phyloP scores from a whole-genome alignment of 305 asterid species.

The Withania somnifera region DNA sequence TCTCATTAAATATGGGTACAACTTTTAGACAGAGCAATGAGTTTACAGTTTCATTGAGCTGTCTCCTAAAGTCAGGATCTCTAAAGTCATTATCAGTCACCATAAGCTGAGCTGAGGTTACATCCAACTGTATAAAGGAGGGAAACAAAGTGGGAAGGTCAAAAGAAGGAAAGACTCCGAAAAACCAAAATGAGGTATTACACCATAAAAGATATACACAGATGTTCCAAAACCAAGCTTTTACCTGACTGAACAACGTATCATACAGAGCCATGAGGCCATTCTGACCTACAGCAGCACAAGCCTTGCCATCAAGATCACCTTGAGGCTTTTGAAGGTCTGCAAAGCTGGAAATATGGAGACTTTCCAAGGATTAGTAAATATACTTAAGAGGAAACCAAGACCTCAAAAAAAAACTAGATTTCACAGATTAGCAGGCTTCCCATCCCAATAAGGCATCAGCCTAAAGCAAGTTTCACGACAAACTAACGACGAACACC shows the following conservation, averaged over 20 bases:
- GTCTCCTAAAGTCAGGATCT: constrained; percentile 74
- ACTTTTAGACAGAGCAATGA: constrained; percentile 62
- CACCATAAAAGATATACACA: not conserved
- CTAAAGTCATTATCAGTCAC: constrained; percentile 91
- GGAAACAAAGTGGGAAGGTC: not conserved
- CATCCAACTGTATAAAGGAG: constrained; percentile 54
- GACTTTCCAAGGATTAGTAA: not conserved
- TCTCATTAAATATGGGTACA: constrained; percentile 92
- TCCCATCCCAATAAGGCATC: not conserved
- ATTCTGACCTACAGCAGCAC: constrained; percentile 20
- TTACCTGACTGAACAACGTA: constrained; percentile 91
- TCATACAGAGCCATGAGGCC: constrained; percentile 64
- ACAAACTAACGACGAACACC: not conserved
- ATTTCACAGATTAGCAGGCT: not conserved
- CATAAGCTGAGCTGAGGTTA: constrained; percentile 89
- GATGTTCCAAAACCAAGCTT: not conserved
- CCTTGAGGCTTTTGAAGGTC: constrained; percentile 20
- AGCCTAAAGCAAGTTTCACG: not conserved
- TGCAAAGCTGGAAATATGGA: constrained; percentile 11
- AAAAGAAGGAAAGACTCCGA: not conserved
- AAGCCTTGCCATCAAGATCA: constrained; percentile 22
- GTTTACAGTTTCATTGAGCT: constrained; percentile 71
- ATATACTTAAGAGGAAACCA: not conserved
- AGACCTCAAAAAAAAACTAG: not conserved
- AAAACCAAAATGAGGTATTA: constrained; percentile 11